Base-by-base conservation (phyloP, 2,329 filamentous ascomycete genomes). In the Talaromyces sp. region DNA sequence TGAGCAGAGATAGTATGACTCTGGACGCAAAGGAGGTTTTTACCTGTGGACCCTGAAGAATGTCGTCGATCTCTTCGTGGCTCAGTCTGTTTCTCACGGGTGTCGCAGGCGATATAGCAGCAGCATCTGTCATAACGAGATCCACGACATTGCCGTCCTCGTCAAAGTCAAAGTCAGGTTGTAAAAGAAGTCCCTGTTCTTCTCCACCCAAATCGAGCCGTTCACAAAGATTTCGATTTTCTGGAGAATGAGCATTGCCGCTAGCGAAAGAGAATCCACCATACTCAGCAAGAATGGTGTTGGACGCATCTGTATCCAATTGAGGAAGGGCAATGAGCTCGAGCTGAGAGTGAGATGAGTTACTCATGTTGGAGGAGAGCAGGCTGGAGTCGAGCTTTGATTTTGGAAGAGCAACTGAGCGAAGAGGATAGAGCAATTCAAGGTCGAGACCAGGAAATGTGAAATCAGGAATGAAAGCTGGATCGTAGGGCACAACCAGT, bases 401-500 rank as follows among this genome's bases (percentile, higher is more conserved):
- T 16, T 52, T 52, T 10, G 35, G 19, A 43, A 31, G 37, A 57
- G 37, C 31, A 33, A 50, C 39, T 24, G 52, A 50, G 19, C 54
- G 59, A 39, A 56, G 35, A 47, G 74, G 72, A 19, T 71, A 75
- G 67, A 65, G 71, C 16, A 88, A 72, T 59, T 86, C 82, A 24
- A 86, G 74, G 37, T 88, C 82, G 64, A 90, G 81, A 0, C 84
- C 80, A 1, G 88, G 86, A 31, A 92, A 80, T 39, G 82, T 80
- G 39, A 88, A 82, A 50, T 89, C 87, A 0, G 89, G 88, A 10
- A 91, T 78, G 73, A 98, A 97, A 48, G 86, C 84, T 0, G 93
- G 92, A 72, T 98, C 94, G 71, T 98, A 92, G 62, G 86, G 82
- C 1, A 98, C 82, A 3, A 92, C 81, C 64, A 97, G 87, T 70